Base-by-base conservation (phyloP, 495 filamentous ascomycete genomes). In the Penicillium lagena region DNA sequence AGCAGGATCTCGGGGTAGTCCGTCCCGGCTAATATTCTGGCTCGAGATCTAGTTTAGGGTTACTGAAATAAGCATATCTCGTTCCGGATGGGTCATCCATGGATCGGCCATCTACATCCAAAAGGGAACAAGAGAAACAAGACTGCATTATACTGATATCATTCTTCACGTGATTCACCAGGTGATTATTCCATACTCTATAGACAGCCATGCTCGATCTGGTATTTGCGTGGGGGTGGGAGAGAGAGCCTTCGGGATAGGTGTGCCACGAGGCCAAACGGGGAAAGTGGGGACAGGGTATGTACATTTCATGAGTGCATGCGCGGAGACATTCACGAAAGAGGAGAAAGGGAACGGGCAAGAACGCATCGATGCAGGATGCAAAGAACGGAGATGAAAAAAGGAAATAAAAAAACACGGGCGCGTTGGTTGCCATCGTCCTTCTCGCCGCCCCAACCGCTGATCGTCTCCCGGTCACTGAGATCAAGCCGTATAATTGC, bases 251-350 rank as follows among this genome's bases (percentile, higher is more conserved):
- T 40, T 30, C 35, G 32, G 50, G 43, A 37, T 29, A n/a, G 31
- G 29, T 47, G 42, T 40, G 44, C 50, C 52, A 61, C 52, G 36
- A 32, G 42, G 37, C 43, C 39, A 45, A 47, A 43, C 35, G 46
- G 35, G 36, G 11, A 44, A 45, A 47, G 33, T 42, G 37, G 15
- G 22, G 40, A 56, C 45, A 52, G 49, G 51, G 47, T 68, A 66
- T 68, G 56, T 68, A 68, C 65, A 68, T 50, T 58, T 68, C 63
- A 63, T 63, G 43, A 59, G 60, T 58, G 54, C 49, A 63, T 59
- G 50, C 43, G 49, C 43, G 39, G 45, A 42, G 37, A 52, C 37
- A 56, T 52, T 36, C 49, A 55, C 47, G 45, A 41, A 50, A 43
- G 48, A 44, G 50, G 30, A 45, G 34, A 35, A 44, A 44, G 39